Percentiles rank a stretch among this genome's conserved stretches.
phyloP scores from a whole-genome alignment of 768 basidiomycete species.

The Leccinum ochraceum region DNA sequence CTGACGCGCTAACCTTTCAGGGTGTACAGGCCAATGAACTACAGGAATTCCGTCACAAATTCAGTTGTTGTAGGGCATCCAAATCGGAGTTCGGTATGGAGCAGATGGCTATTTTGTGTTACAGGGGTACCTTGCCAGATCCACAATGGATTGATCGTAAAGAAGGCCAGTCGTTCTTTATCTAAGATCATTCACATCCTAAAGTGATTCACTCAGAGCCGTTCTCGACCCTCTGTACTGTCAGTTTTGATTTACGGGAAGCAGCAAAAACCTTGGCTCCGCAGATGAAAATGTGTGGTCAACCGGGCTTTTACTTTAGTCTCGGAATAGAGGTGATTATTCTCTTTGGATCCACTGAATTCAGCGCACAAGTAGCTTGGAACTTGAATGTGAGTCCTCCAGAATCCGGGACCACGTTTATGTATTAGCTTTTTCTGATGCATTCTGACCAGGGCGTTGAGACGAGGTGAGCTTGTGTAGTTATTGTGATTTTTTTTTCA shows the following conservation, averaged over 20 bases:
- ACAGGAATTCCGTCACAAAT: slow-evolving; percentile 19
- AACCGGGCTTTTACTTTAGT: slow-evolving; percentile 7
- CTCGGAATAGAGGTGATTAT: slow-evolving; percentile 16
- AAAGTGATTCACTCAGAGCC: neutral
- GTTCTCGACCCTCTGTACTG: slow-evolving; percentile 14
- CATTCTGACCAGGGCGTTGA: slow-evolving; percentile 8
- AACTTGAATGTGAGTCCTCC: slow-evolving; percentile 9
- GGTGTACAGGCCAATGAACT: slow-evolving; percentile 11
- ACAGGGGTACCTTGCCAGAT: slow-evolving; percentile 11
- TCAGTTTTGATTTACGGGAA: slow-evolving; percentile 11
- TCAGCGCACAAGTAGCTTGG: slow-evolving; percentile 15
- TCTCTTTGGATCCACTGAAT: slow-evolving; percentile 31
- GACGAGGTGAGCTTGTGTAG: slow-evolving; percentile 5
- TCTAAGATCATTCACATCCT: neutral
- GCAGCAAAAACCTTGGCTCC: slow-evolving; percentile 5
- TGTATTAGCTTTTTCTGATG: neutral
- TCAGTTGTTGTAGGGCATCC: neutral
- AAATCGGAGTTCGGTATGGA: slow-evolving; percentile 6
- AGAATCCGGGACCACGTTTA: too few species aligned
- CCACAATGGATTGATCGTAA: slow-evolving; percentile 15
- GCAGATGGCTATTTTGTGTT: slow-evolving; percentile 6
- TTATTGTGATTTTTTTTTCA: too few species aligned
- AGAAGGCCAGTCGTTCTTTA: neutral
- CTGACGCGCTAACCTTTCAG: neutral
- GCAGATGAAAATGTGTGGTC: neutral